Conservation (phyloP, 257 asterid species). For the Solanum appendiculatum region DNA sequence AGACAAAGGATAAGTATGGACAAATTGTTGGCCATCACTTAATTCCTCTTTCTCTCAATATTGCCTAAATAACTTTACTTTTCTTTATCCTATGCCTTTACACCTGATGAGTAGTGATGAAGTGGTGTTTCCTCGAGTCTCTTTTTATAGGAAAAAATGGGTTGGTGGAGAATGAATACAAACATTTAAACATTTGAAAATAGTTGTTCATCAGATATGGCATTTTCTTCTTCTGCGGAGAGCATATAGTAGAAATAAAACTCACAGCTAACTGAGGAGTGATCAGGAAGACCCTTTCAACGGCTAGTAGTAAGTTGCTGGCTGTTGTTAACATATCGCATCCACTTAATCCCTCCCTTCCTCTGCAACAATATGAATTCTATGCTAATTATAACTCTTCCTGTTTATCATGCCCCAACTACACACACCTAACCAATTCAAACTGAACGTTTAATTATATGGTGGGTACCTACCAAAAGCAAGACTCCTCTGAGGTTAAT, state of each 20-base stretch:
- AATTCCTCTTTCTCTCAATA: too few species aligned
- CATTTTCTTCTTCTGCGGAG: neutral
- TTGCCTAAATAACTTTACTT: neutral
- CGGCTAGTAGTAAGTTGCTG: neutral
- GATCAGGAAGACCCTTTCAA: neutral
- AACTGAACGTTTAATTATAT: neutral
- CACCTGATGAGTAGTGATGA: neutral
- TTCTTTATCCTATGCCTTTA: neutral
- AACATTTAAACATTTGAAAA: neutral
- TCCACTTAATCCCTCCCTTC: neutral
- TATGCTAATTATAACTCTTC: neutral
- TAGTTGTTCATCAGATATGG: neutral
- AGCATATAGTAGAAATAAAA: neutral
- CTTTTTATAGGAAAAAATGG: constrained; percentile 10
- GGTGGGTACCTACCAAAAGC: neutral
- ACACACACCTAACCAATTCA: neutral
- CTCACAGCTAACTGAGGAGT: neutral
- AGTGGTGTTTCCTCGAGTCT: neutral
- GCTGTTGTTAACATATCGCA: neutral
- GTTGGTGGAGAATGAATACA: neutral
- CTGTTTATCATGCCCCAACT: neutral
- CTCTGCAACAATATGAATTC: neutral
- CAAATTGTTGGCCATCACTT: constrained; percentile 16
- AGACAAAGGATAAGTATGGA: constrained; percentile 5
- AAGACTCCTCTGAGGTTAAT: neutral